Percentiles rank a stretch among this genome's conserved stretches.
Evolutionary conservation across 208 protist genomes (phyloP).

Genomic region (Leishmania tropica): DNA sequence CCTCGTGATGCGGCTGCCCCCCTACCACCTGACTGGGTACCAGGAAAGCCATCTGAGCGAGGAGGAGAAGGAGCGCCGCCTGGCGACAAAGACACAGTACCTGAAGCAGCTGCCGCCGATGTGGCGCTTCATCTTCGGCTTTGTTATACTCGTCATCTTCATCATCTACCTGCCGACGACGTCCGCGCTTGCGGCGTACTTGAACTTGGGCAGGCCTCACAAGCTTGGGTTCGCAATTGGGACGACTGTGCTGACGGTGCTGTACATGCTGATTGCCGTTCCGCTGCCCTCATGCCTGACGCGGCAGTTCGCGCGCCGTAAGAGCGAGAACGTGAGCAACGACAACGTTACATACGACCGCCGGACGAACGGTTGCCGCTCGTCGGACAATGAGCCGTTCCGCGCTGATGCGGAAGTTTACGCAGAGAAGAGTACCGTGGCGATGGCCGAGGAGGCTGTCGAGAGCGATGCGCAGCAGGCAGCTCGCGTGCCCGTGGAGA

Average conservation of each 20-base stretch:
- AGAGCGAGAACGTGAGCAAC: slow-evolving; percentile 3
- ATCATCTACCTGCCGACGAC: slow-evolving; percentile 54
- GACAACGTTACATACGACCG: neutral
- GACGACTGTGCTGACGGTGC: slow-evolving; percentile 30
- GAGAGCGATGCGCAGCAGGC: neutral
- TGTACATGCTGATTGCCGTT: slow-evolving; percentile 41
- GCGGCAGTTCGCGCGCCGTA: slow-evolving; percentile 5
- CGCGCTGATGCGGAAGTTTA: neutral
- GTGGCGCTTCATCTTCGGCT: slow-evolving; percentile 50
- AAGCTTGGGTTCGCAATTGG: slow-evolving; percentile 46
- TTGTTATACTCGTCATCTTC: slow-evolving; percentile 45
- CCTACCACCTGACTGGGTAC: slow-evolving; percentile 56
- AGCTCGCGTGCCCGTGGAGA: slow-evolving; percentile 13
- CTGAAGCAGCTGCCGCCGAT: slow-evolving; percentile 48
- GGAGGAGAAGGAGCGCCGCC: slow-evolving; percentile 37
- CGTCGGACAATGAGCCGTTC: slow-evolving; percentile 9
- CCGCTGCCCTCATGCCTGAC: slow-evolving; percentile 29
- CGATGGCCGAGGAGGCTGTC: neutral
- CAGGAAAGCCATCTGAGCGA: slow-evolving; percentile 34
- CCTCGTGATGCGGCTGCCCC: slow-evolving; percentile 48
- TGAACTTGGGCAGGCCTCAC: slow-evolving; percentile 23
- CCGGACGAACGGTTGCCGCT: neutral
- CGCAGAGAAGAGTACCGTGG: slow-evolving; percentile 1
- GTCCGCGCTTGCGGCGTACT: slow-evolving; percentile 35
- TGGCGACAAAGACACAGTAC: slow-evolving; percentile 36